Conservation (phyloP, 2,329 filamentous ascomycete species). For the Aspergillus sclerotialis region DNA sequence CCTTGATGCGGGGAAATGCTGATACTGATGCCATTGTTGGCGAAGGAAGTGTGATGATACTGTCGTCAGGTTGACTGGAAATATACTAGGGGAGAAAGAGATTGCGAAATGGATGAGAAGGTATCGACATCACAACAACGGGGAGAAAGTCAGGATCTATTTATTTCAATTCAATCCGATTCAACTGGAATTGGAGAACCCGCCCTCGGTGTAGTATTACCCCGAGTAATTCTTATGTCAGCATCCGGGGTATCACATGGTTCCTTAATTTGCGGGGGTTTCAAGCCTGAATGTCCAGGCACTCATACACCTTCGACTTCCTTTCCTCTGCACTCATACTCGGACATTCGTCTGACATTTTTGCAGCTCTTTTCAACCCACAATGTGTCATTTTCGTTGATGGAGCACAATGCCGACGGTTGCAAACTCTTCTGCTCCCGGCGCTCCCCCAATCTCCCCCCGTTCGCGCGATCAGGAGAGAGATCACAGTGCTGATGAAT, state of each 20-base stretch:
- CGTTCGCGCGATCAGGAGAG: slow-evolving; percentile 16
- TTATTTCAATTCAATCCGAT: not conserved
- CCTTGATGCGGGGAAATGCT: slow-evolving; percentile 39
- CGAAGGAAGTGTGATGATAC: no score
- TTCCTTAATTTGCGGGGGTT: no score
- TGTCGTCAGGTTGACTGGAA: slow-evolving; percentile 19
- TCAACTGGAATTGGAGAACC: slow-evolving; percentile 5
- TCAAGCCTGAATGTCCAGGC: not conserved
- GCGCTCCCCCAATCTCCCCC: slow-evolving; percentile 15
- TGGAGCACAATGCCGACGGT: slow-evolving; percentile 27
- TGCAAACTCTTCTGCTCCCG: slow-evolving; percentile 15
- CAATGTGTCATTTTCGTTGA: slow-evolving; percentile 20
- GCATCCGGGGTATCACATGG: no score
- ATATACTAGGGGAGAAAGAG: not conserved
- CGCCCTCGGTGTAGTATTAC: slow-evolving; percentile 26
- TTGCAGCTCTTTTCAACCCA: no score
- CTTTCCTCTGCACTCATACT: not conserved
- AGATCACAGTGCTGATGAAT: slow-evolving; percentile 27
- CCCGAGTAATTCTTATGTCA: no score
- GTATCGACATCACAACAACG: not conserved
- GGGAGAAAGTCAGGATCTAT: not conserved
- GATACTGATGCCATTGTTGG: slow-evolving; percentile 15
- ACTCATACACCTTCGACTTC: slow-evolving; percentile 1
- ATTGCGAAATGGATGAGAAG: not conserved
- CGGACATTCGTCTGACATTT: no score